phyloP scores from a whole-genome alignment of 2,329 filamentous ascomycete genomes.

The Apiospora arundinis region DNA sequence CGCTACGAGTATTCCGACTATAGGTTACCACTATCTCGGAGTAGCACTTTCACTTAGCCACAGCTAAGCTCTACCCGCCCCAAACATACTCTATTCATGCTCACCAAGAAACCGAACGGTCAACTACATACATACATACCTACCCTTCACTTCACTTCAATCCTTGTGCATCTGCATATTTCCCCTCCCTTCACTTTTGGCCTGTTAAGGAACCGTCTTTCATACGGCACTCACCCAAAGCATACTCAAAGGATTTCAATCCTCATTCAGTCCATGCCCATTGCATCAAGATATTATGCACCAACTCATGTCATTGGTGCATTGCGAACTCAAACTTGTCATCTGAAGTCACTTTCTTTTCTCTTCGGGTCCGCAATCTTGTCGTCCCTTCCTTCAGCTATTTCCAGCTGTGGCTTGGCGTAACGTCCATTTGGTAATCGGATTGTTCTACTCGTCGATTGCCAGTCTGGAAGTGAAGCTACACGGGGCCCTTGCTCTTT shows the following conservation, averaged over 20 bases:
- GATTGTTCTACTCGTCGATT: not conserved
- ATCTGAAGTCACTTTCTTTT: not conserved
- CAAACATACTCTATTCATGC: not conserved
- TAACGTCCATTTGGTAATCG: not conserved
- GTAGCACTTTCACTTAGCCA: not conserved
- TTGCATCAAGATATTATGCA: not conserved
- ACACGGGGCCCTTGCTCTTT: slow-evolving; percentile 1
- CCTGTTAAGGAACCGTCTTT: not conserved
- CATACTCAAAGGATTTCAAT: not conserved
- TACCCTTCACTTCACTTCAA: not conserved
- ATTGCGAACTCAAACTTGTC: not conserved
- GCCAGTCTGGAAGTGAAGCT: not conserved
- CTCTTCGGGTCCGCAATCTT: not conserved
- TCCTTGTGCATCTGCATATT: not conserved
- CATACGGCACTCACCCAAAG: not conserved
- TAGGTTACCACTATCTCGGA: not conserved
- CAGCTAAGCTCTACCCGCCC: not conserved
- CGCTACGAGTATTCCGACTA: not conserved
- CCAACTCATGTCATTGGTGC: not conserved
- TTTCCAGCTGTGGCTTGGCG: not conserved
- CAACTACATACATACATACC: no score
- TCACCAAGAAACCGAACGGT: not conserved
- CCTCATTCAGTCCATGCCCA: not conserved
- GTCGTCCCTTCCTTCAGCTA: not conserved
- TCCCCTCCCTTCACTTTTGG: not conserved